Evolutionary conservation across 768 basidiomycete species (phyloP), one percentile per base, ranked within the genome.

Genomic region (Suillus alpinus): DNA sequence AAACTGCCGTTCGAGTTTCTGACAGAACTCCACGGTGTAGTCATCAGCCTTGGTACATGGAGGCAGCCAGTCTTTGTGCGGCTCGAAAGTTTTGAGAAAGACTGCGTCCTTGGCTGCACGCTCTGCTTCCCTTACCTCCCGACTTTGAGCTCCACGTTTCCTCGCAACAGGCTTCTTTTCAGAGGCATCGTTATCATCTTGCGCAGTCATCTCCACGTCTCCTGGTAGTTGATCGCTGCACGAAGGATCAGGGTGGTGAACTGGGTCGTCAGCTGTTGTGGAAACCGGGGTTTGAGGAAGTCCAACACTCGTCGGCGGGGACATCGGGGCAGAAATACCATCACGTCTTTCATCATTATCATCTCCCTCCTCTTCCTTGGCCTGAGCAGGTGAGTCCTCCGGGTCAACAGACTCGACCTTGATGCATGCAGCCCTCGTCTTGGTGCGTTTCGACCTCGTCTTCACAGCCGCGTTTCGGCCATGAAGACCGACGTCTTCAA

Each of bases 1-100:
- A 74, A 87, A 98, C 58, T 88, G 83, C 34, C 95, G 81, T 75
- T 98, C 95, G 20, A 98, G 81, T 62, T 88, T 86, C 62, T 86
- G 83, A 71, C 95, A 97, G 62, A 92, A 91, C 63, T 96, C 94
- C 13, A 84, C 81, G 0, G 92, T 95, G 68, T 95, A 99, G 71
- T 98, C 94, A 16, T 81, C 76, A 0, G 86, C 70, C 9, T 77
- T 80, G 0, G 92, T 95, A 57, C 84, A 83, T 1, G 81, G 77
- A 8, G 95, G 95, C 7, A 96, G 75, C 94, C 94, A 97, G 61
- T 88, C 86, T 8, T 77, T 77, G 44, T 80, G 78, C 0, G 91
- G 90, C 57, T 90, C 84, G 68, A 95, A 96, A 0, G 77, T 76
- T 47, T 87, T 77, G 31, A 94, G 77, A 70, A 94, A 97, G 0